A percentile compares a stretch with the other conserved stretches of the same genome.
These are phyloP conservation scores for Tolypocladium guangdongense DNA, from an alignment of 2,329 filamentous ascomycete genomes.

Conservation along the genomic window DNA sequence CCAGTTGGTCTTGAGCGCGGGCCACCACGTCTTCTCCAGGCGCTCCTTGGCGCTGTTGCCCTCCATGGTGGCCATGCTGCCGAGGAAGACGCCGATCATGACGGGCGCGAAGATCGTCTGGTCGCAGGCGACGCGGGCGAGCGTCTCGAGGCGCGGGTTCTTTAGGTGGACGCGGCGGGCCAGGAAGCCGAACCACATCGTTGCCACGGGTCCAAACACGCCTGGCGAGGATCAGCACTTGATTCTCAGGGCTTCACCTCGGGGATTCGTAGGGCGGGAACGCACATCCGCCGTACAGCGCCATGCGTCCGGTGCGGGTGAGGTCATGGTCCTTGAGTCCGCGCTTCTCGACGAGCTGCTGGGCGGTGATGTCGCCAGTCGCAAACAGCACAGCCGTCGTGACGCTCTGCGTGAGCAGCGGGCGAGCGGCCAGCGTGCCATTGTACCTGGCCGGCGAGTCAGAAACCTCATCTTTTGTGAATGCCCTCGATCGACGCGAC, in stretches of 20 bases:
- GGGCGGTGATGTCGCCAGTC: conserved; percentile 80
- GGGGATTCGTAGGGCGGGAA: background rate
- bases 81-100: conserved; percentile 72
- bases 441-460: conserved; percentile 59
- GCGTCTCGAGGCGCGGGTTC: conserved; percentile 56
- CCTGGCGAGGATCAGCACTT: conserved; percentile 27
- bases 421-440: conserved; percentile 64
- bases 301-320: conserved; percentile 65
- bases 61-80: conserved; percentile 75
- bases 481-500: background rate
- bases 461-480: background rate
- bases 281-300: conserved; percentile 65
- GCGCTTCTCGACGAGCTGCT: conserved; percentile 78
- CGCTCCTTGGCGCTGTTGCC: conserved; percentile 52
- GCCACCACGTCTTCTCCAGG: conserved; percentile 57
- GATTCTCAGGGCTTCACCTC: background rate
- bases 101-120: conserved; percentile 76
- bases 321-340: conserved; percentile 68
- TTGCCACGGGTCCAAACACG: conserved; percentile 80
- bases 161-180: conserved; percentile 55
- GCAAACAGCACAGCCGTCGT: conserved; percentile 89
- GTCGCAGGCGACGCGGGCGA: conserved; percentile 69
- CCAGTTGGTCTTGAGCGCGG: conserved; percentile 73
- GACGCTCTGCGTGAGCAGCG: conserved; percentile 80
- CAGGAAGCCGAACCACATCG: conserved; percentile 77